Evolutionary conservation across 805 yeast genomes (phyloP), one percentile per base, ranked within the genome.

Genomic region (Metschnikowia orientalis): DNA sequence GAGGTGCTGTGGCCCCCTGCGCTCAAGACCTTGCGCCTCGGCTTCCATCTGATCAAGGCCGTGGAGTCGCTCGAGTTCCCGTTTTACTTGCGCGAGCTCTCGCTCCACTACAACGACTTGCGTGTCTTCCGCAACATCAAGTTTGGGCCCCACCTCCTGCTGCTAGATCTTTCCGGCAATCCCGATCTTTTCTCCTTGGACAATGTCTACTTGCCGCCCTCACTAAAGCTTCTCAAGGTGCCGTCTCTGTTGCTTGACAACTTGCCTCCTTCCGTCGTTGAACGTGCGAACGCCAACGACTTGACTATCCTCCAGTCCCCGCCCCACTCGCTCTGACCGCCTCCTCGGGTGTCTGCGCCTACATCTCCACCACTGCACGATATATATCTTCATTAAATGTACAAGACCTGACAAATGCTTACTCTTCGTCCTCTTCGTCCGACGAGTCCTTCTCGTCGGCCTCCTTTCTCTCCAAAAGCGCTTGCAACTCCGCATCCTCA

Each of bases 401-500:
- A 44, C 44, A 41, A 29, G 38, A 30, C n/a, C n/a, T n/a, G n/a
- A n/a, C n/a, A n/a, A n/a, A 12, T 16, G 12, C 35, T 30, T 53
- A 50, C 32, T 61, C 63, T 18, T 63, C 69, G 20, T 75, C 80
- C 40, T 80, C 92, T 47, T 84, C 95, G 37, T 83, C 89, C 30
- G 87, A 81, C 38, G 84, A 88, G 51, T 81, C 80, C 57, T 80
- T 78, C 56, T 84, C 89, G 60, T 86, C 96, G 56, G 81, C 73
- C 69, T 87, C 97, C 58, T 87, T 85, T 57, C 85, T 77, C 67
- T 90, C 97, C 77, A 92, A 79, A 47, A 92, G 75, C 41, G 95
- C 95, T 64, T 88, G 95, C 56, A 92, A 77, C 67, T 89, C 97
- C 40, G 96, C 97, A 61, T 92, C 98, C 61, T 92, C 98, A 40